These are phyloP conservation scores for Salix exigua DNA, from an alignment of 345 rosid species.

Conservation along the genomic window DNA sequence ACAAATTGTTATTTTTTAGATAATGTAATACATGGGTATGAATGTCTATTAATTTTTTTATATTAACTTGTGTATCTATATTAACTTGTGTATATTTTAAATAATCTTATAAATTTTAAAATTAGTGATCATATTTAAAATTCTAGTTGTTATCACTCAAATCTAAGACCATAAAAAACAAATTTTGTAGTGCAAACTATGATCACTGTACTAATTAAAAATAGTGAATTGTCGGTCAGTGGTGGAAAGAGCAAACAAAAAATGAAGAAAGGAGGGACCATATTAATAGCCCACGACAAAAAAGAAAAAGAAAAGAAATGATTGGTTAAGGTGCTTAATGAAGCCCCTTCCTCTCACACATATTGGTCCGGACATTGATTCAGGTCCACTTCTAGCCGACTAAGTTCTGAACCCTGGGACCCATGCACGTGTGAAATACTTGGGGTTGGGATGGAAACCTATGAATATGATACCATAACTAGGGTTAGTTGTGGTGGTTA, in stretches of 20 bases:
- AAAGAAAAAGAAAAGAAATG: neutral
- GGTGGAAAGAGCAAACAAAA: neutral
- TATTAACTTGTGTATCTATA: too few species aligned
- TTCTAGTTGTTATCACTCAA: accelerated
- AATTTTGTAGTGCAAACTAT: too few species aligned
- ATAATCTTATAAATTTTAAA: too few species aligned
- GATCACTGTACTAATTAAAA: too few species aligned
- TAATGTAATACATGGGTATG: too few species aligned
- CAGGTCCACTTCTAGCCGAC: neutral
- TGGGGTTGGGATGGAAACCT: too few species aligned
- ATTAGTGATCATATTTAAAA: accelerated
- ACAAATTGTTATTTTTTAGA: too few species aligned
- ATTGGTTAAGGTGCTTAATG: neutral
- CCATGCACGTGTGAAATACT: neutral
- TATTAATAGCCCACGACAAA: neutral
- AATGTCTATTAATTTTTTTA: too few species aligned
- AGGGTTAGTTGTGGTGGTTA: too few species aligned
- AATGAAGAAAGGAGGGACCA: neutral
- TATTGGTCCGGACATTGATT: neutral
- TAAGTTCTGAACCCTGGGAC: neutral
- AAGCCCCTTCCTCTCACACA: neutral
- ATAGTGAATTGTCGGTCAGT: neutral
- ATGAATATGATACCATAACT: too few species aligned
- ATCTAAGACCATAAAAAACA: too few species aligned
- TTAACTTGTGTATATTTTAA: accelerated